A percentile compares a stretch with the other conserved stretches of the same genome.
phyloP scores from a whole-genome alignment of 176 grass and related monocot species.

The Puya raimondii region DNA sequence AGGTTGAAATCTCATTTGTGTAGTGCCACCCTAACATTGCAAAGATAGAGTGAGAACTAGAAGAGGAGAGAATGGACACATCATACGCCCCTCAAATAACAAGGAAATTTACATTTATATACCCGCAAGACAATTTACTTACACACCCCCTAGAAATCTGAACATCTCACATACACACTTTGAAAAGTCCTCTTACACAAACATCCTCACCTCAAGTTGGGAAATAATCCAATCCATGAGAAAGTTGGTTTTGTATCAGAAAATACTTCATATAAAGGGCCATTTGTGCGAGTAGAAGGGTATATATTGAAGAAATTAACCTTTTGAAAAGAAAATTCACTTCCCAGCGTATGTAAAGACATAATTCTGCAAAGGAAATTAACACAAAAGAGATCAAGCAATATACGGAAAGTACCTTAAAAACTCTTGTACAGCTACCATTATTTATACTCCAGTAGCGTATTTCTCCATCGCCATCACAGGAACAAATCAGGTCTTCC shows the following conservation, averaged over 20 bases:
- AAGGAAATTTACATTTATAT: no score
- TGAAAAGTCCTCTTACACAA: no score
- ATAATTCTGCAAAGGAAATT: no score
- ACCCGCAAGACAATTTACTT: no score
- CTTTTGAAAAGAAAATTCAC: slow-evolving; percentile 3
- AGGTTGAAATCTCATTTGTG: slow-evolving; percentile 97
- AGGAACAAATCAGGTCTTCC: slow-evolving; percentile 96
- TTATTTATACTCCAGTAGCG: slow-evolving; percentile 98
- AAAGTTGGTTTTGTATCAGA: no score
- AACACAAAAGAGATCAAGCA: no score
- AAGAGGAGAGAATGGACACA: background rate
- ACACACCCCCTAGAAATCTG: no score
- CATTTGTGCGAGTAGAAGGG: background rate
- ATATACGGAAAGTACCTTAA: slow-evolving; percentile 44
- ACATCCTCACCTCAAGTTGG: no score
- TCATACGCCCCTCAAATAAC: no score
- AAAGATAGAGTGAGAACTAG: background rate
- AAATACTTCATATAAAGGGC: no score
- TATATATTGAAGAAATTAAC: slow-evolving; percentile 3
- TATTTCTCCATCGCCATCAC: slow-evolving; percentile 80
- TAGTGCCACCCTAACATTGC: slow-evolving; percentile 48
- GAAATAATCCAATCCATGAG: no score
- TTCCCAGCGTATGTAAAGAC: background rate
- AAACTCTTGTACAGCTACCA: slow-evolving; percentile 73
- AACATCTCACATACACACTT: no score